Base-by-base conservation (phyloP, 306 rosid genomes). In the Cucurbita ficifolia region DNA sequence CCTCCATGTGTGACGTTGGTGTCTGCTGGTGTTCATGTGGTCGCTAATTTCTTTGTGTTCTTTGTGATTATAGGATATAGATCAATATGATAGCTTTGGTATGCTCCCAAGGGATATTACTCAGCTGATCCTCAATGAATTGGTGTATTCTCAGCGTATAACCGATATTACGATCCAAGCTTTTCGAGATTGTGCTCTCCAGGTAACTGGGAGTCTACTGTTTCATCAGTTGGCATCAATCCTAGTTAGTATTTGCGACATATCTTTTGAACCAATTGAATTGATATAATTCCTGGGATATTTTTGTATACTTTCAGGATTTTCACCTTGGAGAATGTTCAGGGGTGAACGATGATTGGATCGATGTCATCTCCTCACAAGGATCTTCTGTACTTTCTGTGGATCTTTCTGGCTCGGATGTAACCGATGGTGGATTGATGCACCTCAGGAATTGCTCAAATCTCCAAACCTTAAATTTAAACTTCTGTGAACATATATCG, bases 101-200 rank as follows among this genome's bases (percentile, higher is more conserved):
- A 80, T 78, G 81, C 87, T 94, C 39, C 98, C 98, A 67, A 84
- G 97, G 59, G 98, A 94, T 84, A 80, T 94, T 70, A 90, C 88
- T 87, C 98, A 94, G 79, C 95, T 79, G 81, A 81, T 94, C 79
- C 83, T 94, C 54, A 87, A 90, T 80, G 89, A 89, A 74, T 75
- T 90, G 87, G 95, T 90, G 58, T 81, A 56, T 75, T 81, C 89
- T 39, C 74, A 61, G 55, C 56, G 76, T 75, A 84, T 94, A 5
- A 87, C 84, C 53, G 67, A 76, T 64, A 83, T 52, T 75, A 80
- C 79, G 50, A 84, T 94, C 18, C 81, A 85, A 80, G 80, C 84
- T 38, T 94, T 94, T 78, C 87, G 88, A 64, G 96, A 94, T 83
- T 94, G 97, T 83, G 95, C 96, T 67, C 88, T 94, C 77, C 97